Evolutionary conservation across 768 basidiomycete genomes (phyloP).

Genomic region (Russula earlei): DNA sequence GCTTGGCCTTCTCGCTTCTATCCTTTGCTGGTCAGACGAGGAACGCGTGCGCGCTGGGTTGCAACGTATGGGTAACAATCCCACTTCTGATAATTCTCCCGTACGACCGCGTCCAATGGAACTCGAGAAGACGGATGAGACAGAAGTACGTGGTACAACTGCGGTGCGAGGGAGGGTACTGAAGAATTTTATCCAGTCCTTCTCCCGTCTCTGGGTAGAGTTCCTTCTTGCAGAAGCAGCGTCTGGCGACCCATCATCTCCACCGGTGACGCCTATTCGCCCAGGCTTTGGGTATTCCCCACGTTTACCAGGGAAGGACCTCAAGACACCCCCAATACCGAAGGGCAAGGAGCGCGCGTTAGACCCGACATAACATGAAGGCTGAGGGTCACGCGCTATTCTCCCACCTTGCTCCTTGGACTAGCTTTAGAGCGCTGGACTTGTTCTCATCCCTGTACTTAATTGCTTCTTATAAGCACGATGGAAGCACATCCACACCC

Average conservation of each 20-base stretch:
- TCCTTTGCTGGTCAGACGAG: constrained; percentile 86
- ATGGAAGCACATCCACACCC: background rate
- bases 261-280: constrained; percentile 16
- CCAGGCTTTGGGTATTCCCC: constrained; percentile 14
- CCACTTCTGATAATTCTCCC: constrained; percentile 22
- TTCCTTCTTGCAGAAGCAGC: constrained; percentile 90
- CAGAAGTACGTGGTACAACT: constrained; percentile 45
- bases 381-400: background rate
- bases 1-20: constrained; percentile 76
- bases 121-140: constrained; percentile 73
- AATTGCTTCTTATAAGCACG: background rate
- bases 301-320: constrained; percentile 32
- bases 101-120: constrained; percentile 38
- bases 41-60: constrained; percentile 91
- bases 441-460: constrained; percentile 3
- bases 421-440: constrained; percentile 9
- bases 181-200: constrained; percentile 53
- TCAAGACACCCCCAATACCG: constrained; percentile 32
- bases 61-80: constrained; percentile 38
- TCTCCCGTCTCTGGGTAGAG: constrained; percentile 96
- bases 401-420: background rate
- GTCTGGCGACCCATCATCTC: constrained; percentile 28
- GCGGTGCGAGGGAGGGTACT: background rate
- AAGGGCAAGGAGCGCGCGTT: constrained; percentile 41
- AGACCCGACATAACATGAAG: constrained; percentile 8